Evolutionary conservation across 2,329 filamentous ascomycete genomes (phyloP), one percentile per base, ranked within the genome.

Genomic region (Cladosporium sp.): DNA sequence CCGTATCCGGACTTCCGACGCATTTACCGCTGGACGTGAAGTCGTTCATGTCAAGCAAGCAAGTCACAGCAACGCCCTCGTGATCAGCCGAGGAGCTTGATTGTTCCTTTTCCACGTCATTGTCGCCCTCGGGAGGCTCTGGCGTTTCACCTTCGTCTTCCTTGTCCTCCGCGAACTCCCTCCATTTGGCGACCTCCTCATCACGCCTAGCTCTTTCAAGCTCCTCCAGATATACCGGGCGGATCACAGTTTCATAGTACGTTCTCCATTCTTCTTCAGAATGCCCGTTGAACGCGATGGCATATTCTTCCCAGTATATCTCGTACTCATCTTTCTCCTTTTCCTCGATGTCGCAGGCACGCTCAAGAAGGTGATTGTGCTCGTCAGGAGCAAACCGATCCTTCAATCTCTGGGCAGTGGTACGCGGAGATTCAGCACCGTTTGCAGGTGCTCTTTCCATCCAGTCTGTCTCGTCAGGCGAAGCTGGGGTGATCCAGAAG

Each of bases 181-280:
- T 28, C 22, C 22, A 28, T 5, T 7, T 28, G 22, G 22, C 34
- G 34, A n/a, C 34, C 7, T 35, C 9, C 10, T 11, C 35, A n/a
- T 38, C 35, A 11, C 13, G 8, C n/a, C n/a, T 14, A 6, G 8
- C 13, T 14, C n/a, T 7, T 8, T 3, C 35, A 14, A 38, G 33
- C 44, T 54, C 54, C 52, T 54, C 32, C 11, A 56, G 41, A 34
- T 56, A 63, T 2, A 42, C 52, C 5, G 59, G 62, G 13, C 57
- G 53, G 37, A 63, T 54, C 6, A 32, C 22, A 13, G 59, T 53
- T 18, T 62, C 56, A 37, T 61, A 65, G 54, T 62, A 63, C 31
- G 45, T 18, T 16, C 52, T 31, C 54, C 59, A 65, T 35, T 61
- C 52, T 4, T 50, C 32, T 2, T 59, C 50, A 18, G 51, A 54